Evolutionary conservation across 2,329 filamentous ascomycete genomes (phyloP), one percentile per base, ranked within the genome.

Genomic region (Apiospora malaysiana): DNA sequence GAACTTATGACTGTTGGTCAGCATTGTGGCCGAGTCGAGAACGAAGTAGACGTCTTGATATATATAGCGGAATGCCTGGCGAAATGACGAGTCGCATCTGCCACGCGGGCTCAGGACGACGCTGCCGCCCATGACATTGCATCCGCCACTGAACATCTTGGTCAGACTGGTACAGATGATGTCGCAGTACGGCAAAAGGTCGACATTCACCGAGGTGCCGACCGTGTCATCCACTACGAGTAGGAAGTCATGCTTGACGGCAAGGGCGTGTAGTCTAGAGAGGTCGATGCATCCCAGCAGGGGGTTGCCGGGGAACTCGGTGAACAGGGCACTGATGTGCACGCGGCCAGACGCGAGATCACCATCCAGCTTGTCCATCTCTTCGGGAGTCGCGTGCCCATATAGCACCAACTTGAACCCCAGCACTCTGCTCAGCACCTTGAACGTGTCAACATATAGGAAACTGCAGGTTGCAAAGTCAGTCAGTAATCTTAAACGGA

Each of bases 111-210:
- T 91, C 65, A 91, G 79, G 70, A 91, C 88, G 63, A 87, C 83
- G 74, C 91, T 93, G 40, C 96, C 96, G 71, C 95, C 96, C 95
- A 98, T 98, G 75, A 99, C 96, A 81, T 99, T 98, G 80, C 94
- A 95, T 81, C 97, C 95, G 67, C 96, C 96, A 70, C 94, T 97
- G 83, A 99, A 99, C 69, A 98, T 92, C 81, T 99, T 99, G 66
- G 96, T 98, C 71, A 99, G 85, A 79, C 94, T 97, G 84, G 94
- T 97, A 70, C 97, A 95, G 6, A 98, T 93, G 21, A 98, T 87
- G 81, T 99, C 96, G 71, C 94, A 93, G 78, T 92, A 92, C 3
- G 92, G 94, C 5, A 99, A 87, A 4, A 99, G 94, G 79, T 98
- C 94, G 76, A 98, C 91, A 79, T 99, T 99, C 78, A 97, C 91